These are phyloP conservation scores for Aspergillus fumigatus DNA, from an alignment of 2,329 filamentous ascomycete species.

Conservation along the genomic window DNA sequence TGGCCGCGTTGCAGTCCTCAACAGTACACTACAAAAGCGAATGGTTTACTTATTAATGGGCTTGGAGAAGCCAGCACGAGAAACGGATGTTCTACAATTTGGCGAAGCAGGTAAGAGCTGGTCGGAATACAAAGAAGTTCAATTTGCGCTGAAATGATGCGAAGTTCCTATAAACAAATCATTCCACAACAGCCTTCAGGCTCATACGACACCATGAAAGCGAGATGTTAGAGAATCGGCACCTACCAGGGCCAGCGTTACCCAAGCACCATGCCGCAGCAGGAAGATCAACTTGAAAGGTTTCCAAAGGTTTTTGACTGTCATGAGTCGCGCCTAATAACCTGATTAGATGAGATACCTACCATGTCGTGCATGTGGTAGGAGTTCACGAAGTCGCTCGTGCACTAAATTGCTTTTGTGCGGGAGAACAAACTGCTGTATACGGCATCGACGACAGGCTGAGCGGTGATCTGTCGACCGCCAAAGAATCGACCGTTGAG, in stretches of 20 bases:
- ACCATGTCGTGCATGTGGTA: conserved; percentile 19
- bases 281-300: conserved; percentile 12
- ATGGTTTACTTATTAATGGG: background rate
- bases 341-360: conserved; percentile 25
- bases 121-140: conserved; percentile 2
- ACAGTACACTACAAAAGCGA: background rate
- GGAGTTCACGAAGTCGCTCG: conserved; percentile 17
- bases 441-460: conserved; percentile 95
- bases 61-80: background rate
- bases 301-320: conserved; percentile 12
- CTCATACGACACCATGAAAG: conserved; percentile 15
- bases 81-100: background rate
- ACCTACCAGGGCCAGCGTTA: conserved; percentile 36
- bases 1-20: background rate
- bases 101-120: too few species aligned
- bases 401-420: conserved; percentile 66
- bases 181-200: conserved; percentile 22
- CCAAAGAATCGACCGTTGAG: conserved; percentile 96
- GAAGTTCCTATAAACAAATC: conserved; percentile 26
- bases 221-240: conserved; percentile 24
- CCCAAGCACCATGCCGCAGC: conserved; percentile 23
- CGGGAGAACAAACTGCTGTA: conserved; percentile 95
- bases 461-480: conserved; percentile 85
- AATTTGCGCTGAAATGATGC: conserved; percentile 15
- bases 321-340: conserved; percentile 24